A percentile compares a stretch with the other conserved stretches of the same genome.
Evolutionary conservation across 192 early-diverging fungal species (phyloP).

Genomic region (Rhizophagus clarus): DNA sequence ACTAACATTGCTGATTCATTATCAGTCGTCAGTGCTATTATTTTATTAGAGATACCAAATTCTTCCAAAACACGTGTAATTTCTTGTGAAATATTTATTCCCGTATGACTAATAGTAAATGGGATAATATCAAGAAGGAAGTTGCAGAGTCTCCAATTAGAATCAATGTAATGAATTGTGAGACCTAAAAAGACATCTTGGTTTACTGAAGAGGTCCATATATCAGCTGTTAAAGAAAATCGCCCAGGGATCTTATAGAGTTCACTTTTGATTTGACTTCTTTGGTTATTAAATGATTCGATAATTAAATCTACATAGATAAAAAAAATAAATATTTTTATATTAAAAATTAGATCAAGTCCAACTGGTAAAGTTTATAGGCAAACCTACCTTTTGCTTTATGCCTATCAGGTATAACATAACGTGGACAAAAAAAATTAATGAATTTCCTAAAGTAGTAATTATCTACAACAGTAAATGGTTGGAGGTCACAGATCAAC

Average conservation of each 20-base stretch:
- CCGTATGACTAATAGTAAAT: neutral
- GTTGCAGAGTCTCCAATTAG: neutral
- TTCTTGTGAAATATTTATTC: neutral
- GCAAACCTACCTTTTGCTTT: too few relatives aligned
- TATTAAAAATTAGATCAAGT: too few relatives aligned
- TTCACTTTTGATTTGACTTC: neutral
- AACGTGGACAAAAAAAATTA: too few relatives aligned
- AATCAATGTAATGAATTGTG: conserved; percentile 22
- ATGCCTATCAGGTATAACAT: too few relatives aligned
- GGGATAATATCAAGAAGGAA: conserved; percentile 17
- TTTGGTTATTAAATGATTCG: neutral
- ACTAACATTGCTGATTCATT: conserved; percentile 11
- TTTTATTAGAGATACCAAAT: neutral
- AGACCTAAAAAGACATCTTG: conserved; percentile 1
- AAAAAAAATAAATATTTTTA: too few relatives aligned
- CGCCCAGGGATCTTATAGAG: neutral
- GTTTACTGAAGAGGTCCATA: conserved; percentile 9
- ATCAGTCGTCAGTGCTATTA: neutral
- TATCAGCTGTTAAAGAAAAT: conserved; percentile 16
- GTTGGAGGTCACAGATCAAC: too few relatives aligned
- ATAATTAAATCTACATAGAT: too few relatives aligned
- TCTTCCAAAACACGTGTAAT: neutral
- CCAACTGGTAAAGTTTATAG: too few relatives aligned
- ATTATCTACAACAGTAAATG: too few relatives aligned
- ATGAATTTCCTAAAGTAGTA: too few relatives aligned